These are phyloP conservation scores for Punica granatum DNA, from an alignment of 345 rosid species.

Conservation along the genomic window DNA sequence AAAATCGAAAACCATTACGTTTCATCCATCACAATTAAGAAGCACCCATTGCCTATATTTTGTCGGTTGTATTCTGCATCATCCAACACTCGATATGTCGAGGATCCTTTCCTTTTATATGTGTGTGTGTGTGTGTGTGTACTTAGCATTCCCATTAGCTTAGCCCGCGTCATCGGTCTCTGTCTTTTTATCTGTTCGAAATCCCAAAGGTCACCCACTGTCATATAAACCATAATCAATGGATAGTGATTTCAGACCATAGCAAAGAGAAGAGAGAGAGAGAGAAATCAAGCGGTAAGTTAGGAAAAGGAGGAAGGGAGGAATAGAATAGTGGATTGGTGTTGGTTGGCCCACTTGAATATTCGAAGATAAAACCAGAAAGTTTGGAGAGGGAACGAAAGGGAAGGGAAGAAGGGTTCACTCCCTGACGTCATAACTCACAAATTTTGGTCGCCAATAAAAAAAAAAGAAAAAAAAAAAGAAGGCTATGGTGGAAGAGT, in stretches of 20 bases:
- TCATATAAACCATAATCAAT: background rate
- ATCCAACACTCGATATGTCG: too few relatives aligned
- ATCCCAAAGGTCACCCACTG: background rate
- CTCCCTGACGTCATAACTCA: background rate
- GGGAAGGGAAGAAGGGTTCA: too few relatives aligned
- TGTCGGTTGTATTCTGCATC: too few relatives aligned
- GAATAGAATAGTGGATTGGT: background rate
- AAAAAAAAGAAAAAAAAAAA: too few relatives aligned
- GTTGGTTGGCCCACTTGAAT: background rate
- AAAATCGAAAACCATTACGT: too few relatives aligned
- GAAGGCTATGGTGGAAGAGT: too few relatives aligned
- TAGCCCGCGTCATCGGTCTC: background rate
- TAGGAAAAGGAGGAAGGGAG: background rate
- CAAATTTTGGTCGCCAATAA: background rate
- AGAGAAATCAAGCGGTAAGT: background rate
- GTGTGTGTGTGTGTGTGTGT: too few relatives aligned
- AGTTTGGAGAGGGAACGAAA: background rate
- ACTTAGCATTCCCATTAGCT: too few relatives aligned
- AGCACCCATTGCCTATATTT: too few relatives aligned
- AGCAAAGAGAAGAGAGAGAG: background rate
- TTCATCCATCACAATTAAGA: too few relatives aligned
- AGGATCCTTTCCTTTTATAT: too few relatives aligned
- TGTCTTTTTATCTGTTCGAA: constrained; percentile 5
- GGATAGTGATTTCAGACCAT: background rate
- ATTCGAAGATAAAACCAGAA: background rate